Evolutionary conservation across 2,329 filamentous ascomycete species (phyloP), one percentile per base, ranked within the genome.

Genomic region (Penicillium freii): DNA sequence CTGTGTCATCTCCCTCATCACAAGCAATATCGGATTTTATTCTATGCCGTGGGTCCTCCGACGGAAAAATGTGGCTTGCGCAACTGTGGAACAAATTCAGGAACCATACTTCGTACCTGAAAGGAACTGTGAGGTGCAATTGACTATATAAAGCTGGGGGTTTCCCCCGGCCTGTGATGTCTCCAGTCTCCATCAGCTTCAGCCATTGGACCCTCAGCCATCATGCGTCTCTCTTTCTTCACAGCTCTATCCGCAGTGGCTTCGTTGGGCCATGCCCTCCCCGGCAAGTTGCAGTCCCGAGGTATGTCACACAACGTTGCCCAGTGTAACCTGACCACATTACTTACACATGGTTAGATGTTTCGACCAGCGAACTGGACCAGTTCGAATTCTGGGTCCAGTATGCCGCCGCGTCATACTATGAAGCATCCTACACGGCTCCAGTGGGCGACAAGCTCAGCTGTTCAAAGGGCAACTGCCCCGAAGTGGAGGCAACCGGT

Each of bases 361-460:
- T 65, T 9, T 21, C 60, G 6, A 9, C 56, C 17, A 46, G 40
- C n/a, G 49, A 61, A 15, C 40, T 65, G 33, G 46, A 44, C 7
- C 48, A 77, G 38, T 73, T 81, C 11, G 61, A 72, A 13, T 77
- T 80, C 61, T 80, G 78, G 69, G 75, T 77, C 50, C 78, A 82
- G 59, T 82, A 80, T 66, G 76, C 79, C 4, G 79, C 79, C 1
- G 80, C 80, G 0, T 69, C 79, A 31, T 82, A 82, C 67, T 82
- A 80, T 63, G 64, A 72, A 4, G 63, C 62, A 38, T 81, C 81
- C 69, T 81, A 80, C 65, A 70, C 76, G 43, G 69, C 71, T 38
- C 51, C 63, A 44, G 54, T 73, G n/a, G 71, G 71, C 48, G 72
- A 74, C 11, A 76, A 76, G 55, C 44, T 81, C 39, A 73, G 65